Percentiles rank a stretch among this genome's conserved stretches.
These are phyloP conservation scores for Limonomyces culmigenus DNA, from an alignment of 1,284 basidiomycete species.

Conservation along the genomic window DNA sequence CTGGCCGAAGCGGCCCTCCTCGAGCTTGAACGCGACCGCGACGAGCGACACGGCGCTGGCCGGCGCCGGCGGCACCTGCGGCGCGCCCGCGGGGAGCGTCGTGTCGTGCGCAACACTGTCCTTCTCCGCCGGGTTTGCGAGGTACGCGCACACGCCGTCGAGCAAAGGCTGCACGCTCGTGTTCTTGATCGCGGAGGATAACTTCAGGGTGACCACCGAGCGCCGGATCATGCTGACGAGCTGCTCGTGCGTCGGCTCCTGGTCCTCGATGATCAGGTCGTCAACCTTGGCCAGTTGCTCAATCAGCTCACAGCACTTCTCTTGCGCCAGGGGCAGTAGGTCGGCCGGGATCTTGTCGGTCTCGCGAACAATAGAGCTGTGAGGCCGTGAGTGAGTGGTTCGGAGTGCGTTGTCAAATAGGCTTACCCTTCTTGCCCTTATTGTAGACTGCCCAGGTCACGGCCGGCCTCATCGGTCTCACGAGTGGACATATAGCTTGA, in stretches of 20 bases:
- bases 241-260: constrained; percentile 55
- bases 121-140: constrained; percentile 80
- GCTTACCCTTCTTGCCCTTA: too few relatives aligned
- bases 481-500: too few relatives aligned
- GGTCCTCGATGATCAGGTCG: constrained; percentile 84
- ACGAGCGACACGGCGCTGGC: constrained; percentile 80
- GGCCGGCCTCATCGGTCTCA: too few relatives aligned
- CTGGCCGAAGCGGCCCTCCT: constrained; percentile 95
- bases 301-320: constrained; percentile 83
- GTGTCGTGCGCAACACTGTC: constrained; percentile 77
- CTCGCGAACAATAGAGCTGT: constrained; percentile 67
- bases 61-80: constrained; percentile 62
- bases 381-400: too few relatives aligned
- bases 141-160: constrained; percentile 91
- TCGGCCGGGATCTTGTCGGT: constrained; percentile 82
- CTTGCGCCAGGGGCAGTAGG: constrained; percentile 54
- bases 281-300: constrained; percentile 95
- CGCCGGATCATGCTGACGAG: constrained; percentile 80
- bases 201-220: constrained; percentile 76
- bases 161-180: constrained; percentile 90
- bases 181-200: constrained; percentile 96
- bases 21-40: constrained; percentile 95
- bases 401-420: too few relatives aligned
- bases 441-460: too few relatives aligned
- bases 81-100: constrained; percentile 43